Percentiles rank a stretch among this genome's conserved stretches.
These are phyloP conservation scores for Lumnitzera littorea DNA, from an alignment of 345 rosid species.

Conservation along the genomic window DNA sequence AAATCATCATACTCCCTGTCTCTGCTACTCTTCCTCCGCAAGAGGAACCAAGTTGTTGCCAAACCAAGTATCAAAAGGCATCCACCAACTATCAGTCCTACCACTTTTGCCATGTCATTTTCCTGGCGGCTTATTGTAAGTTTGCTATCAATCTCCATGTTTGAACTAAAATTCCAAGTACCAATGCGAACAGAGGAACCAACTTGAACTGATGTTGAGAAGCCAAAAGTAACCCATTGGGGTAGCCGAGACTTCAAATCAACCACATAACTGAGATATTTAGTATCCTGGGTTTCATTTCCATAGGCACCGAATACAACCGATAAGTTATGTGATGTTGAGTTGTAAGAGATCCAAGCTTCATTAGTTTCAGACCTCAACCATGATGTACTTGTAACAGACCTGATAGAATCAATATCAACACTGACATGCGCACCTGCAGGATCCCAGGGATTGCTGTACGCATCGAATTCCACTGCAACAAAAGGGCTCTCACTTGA, in stretches of 20 bases:
- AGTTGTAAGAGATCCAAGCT: slow-evolving; percentile 3
- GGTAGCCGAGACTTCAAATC: slow-evolving; percentile 6
- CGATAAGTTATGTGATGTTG: slow-evolving; percentile 5
- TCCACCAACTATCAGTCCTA: slow-evolving; percentile 6
- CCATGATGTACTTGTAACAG: not conserved
- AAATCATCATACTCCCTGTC: not conserved
- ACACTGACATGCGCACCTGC: not conserved
- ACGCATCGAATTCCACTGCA: slow-evolving; percentile 5
- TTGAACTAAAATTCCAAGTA: slow-evolving; percentile 10
- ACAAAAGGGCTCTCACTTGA: not conserved
- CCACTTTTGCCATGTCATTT: not conserved
- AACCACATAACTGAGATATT: not conserved
- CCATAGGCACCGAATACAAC: slow-evolving; percentile 1
- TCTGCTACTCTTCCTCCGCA: slow-evolving; percentile 6
- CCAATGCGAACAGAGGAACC: not conserved
- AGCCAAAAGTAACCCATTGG: slow-evolving; percentile 9
- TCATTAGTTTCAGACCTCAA: not conserved
- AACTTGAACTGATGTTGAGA: slow-evolving; percentile 1
- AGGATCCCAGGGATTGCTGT: slow-evolving; percentile 2
- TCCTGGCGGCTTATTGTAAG: not conserved
- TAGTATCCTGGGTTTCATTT: slow-evolving; percentile 1
- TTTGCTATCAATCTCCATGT: not conserved
- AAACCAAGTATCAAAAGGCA: not conserved
- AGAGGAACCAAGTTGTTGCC: not conserved
- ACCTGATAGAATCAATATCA: not conserved